Conservation (phyloP, 345 rosid genomes). For the Citrus glauca region DNA sequence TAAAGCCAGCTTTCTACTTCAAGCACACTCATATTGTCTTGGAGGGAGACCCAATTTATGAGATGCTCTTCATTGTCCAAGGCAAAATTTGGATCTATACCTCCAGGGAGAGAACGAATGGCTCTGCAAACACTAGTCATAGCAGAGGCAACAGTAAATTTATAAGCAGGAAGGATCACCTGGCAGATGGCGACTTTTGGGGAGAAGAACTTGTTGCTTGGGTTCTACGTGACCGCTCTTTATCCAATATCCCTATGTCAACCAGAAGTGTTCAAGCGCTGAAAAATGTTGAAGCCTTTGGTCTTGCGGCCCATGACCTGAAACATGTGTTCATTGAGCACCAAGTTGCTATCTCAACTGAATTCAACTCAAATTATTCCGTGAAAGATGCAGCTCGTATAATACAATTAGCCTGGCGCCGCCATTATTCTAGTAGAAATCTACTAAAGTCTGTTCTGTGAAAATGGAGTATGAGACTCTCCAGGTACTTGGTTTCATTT, state of each 20-base stretch:
- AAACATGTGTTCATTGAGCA: not conserved
- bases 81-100: not conserved
- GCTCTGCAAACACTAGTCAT: not conserved
- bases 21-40: conserved; percentile 38
- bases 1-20: conserved; percentile 47
- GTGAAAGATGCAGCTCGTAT: not conserved
- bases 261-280: not conserved
- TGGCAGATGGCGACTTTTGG: not conserved
- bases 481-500: too few species aligned
- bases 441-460: not conserved
- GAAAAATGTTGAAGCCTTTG: conserved; percentile 3
- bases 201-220: conserved; percentile 12
- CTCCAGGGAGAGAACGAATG: not conserved
- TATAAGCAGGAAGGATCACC: not conserved
- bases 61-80: conserved; percentile 4
- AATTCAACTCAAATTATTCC: not conserved
- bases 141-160: not conserved
- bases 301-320: not conserved
- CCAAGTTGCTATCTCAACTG: not conserved
- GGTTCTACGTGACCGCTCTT: not conserved
- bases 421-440: not conserved
- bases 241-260: not conserved
- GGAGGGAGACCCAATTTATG: conserved; percentile 51
- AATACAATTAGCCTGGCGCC: not conserved
- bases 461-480: not conserved